These are phyloP conservation scores for Ogataea pini DNA, from an alignment of 805 yeast genomes.

Conservation along the genomic window DNA sequence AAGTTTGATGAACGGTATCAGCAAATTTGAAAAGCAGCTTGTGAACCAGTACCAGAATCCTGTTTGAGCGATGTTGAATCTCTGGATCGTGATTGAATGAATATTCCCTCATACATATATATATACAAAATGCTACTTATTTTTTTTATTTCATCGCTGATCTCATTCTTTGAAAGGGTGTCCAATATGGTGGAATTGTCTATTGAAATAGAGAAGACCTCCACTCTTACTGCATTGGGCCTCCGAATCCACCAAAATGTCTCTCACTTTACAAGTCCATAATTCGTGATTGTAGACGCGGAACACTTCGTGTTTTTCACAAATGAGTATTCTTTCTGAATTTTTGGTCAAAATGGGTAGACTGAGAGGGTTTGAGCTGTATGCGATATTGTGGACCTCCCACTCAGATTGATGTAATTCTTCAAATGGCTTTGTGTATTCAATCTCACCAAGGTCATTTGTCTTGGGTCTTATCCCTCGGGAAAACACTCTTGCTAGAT, in stretches of 20 bases:
- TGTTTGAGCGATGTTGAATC: background rate
- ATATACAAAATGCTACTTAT: constrained; percentile 1
- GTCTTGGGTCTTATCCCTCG: constrained; percentile 53
- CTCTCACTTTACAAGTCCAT: constrained; percentile 79
- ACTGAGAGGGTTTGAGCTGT: constrained; percentile 20
- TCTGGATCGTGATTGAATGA: background rate
- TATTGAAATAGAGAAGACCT: constrained; percentile 65
- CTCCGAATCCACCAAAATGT: constrained; percentile 42
- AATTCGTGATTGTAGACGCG: constrained; percentile 83
- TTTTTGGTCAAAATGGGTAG: constrained; percentile 56
- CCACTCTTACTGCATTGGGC: constrained; percentile 47
- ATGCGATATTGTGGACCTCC: constrained; percentile 33
- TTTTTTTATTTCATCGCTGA: background rate
- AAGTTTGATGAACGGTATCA: constrained; percentile 25
- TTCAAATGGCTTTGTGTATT: constrained; percentile 55
- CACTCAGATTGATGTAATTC: constrained; percentile 40
- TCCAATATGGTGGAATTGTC: constrained; percentile 54
- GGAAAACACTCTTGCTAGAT: constrained; percentile 65
- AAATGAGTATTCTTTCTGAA: constrained; percentile 62
- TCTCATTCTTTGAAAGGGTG: constrained; percentile 20
- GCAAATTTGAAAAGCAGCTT: constrained; percentile 27
- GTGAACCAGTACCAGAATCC: constrained; percentile 14
- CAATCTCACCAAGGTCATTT: constrained; percentile 31
- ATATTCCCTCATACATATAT: constrained; percentile 1
- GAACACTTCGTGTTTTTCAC: constrained; percentile 54